These are phyloP conservation scores for Colletotrichum sp. DNA, from an alignment of 2,329 filamentous ascomycete genomes.

Conservation along the genomic window DNA sequence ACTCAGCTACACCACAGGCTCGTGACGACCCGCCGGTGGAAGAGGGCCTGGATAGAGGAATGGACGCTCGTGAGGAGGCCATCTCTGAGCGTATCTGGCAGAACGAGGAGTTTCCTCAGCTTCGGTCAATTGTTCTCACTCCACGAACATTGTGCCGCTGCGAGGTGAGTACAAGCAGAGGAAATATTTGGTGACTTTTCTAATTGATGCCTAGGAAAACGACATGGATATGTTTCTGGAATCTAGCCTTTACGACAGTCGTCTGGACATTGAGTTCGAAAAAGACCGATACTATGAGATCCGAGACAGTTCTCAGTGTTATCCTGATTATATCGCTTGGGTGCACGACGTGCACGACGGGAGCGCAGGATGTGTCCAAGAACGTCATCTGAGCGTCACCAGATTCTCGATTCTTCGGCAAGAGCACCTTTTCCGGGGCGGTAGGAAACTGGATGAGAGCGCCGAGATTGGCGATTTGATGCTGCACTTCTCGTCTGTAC, in stretches of 20 bases:
- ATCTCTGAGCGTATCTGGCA: background rate
- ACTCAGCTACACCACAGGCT: background rate
- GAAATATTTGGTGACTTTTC: background rate
- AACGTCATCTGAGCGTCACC: background rate
- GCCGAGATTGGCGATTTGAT: background rate
- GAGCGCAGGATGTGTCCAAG: background rate
- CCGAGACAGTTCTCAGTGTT: background rate
- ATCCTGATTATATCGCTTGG: background rate
- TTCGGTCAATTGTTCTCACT: background rate
- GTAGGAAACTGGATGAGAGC: fast-evolving
- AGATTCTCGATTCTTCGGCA: background rate
- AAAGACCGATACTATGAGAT: background rate
- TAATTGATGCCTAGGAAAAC: fast-evolving
- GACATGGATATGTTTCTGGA: background rate
- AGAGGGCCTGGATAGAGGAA: background rate
- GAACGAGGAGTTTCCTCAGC: background rate
- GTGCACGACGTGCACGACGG: background rate
- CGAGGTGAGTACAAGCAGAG: background rate
- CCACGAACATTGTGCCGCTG: background rate
- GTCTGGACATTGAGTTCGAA: background rate
- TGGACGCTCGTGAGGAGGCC: background rate
- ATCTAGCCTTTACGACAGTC: background rate
- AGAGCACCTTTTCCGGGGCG: background rate
- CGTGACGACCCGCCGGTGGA: background rate
- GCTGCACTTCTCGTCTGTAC: background rate